These are phyloP conservation scores for Daldinia decipiens DNA, from an alignment of 495 filamentous ascomycete genomes.

Conservation along the genomic window DNA sequence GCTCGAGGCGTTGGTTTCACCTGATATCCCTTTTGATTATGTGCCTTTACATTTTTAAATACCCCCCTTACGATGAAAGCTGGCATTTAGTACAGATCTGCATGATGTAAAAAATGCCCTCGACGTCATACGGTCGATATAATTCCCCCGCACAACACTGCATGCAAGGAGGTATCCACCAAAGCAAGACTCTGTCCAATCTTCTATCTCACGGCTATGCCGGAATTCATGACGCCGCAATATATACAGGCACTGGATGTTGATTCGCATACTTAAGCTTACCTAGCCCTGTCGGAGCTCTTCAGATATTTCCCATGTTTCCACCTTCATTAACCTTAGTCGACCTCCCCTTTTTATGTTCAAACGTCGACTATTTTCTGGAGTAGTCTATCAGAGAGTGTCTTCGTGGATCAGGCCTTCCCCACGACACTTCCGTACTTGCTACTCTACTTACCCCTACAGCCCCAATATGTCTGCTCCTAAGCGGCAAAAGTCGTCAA, in stretches of 20 bases:
- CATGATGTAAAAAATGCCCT: conserved; percentile 1
- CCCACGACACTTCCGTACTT: neutral
- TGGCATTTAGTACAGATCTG: neutral
- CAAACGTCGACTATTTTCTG: conserved; percentile 15
- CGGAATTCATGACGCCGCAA: conserved; percentile 8
- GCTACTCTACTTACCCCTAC: neutral
- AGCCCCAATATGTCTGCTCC: conserved; percentile 41
- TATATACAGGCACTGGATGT: neutral
- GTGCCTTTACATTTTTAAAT: neutral
- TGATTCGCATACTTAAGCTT: neutral
- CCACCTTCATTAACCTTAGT: neutral
- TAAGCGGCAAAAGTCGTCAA: conserved; percentile 54
- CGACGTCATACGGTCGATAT: conserved; percentile 32
- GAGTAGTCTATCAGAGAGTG: neutral
- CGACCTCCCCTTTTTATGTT: conserved; percentile 3
- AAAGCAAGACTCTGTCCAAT: conserved; percentile 15
- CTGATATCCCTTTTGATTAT: neutral
- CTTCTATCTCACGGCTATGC: conserved; percentile 25
- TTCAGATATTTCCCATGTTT: neutral
- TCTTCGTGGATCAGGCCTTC: neutral
- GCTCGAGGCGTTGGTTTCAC: neutral
- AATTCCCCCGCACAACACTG: conserved; percentile 19
- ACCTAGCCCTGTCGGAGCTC: neutral
- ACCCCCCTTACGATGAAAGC: neutral
- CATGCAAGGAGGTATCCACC: conserved; percentile 16